These are phyloP conservation scores for Paecilomyces formosus DNA, from an alignment of 2,329 filamentous ascomycete species.

Conservation along the genomic window DNA sequence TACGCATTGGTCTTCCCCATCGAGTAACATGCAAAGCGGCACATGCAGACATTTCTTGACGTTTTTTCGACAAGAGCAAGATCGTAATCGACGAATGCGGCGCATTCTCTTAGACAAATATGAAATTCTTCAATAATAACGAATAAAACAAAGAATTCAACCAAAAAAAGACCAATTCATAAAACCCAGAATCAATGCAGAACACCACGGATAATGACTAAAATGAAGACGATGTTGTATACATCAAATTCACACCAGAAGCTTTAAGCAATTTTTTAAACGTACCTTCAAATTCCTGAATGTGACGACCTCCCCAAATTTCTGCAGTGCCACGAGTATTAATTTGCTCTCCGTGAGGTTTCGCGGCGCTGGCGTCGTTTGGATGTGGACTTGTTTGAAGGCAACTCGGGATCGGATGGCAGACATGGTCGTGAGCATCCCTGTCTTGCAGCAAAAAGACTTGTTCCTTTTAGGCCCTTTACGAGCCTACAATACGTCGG, in stretches of 20 bases:
- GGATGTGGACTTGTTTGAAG: conserved; percentile 23
- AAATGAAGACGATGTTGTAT: too few relatives aligned
- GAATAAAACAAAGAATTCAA: neutral
- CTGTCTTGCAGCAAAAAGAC: neutral
- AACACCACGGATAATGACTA: neutral
- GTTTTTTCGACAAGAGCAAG: too few relatives aligned
- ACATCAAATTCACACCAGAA: too few relatives aligned
- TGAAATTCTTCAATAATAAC: too few relatives aligned
- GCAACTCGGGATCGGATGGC: conserved; percentile 8
- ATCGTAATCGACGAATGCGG: too few relatives aligned
- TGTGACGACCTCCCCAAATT: conserved; percentile 33
- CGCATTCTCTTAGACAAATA: too few relatives aligned
- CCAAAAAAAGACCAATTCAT: neutral
- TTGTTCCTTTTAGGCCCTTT: too few relatives aligned
- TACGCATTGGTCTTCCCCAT: too few relatives aligned
- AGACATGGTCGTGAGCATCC: conserved; percentile 7
- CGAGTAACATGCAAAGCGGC: too few relatives aligned
- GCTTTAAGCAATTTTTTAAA: too few relatives aligned
- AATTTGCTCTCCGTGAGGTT: conserved; percentile 26
- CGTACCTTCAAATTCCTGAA: conserved; percentile 30
- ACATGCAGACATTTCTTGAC: too few relatives aligned
- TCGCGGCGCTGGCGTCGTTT: conserved; percentile 17
- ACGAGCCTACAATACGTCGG: too few relatives aligned
- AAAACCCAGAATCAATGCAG: neutral
- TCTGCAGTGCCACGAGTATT: conserved; percentile 29